Base-by-base conservation (phyloP, 805 yeast species). In the Danielozyma ontarioensis region DNA sequence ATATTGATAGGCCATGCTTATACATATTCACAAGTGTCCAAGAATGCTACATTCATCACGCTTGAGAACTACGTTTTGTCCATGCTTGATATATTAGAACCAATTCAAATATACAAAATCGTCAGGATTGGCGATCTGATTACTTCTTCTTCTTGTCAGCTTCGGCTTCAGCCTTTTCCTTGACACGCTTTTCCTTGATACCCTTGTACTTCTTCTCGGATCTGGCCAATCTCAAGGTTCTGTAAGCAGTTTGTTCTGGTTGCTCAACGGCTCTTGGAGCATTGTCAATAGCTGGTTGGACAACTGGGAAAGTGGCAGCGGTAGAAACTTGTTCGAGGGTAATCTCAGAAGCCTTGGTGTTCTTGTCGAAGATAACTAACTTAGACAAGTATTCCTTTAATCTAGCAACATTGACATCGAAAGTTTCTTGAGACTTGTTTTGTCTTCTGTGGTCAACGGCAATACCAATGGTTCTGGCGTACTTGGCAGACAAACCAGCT, bases 391-490 rank as follows among this genome's bases (percentile, higher is more conserved):
- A 93, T 72, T 86, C 96, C 76, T 85, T 75, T 70, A 93, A 83
- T 80, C 98, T 87, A 69, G 80, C 85, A 62, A 93, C 97, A 76
- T 93, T 93, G 56, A 78, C 74, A 67, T 90, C 93, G 58, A 88
- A 86, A 63, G 84, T 88, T 78, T 89, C 98, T 59, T 84, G 84
- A 59, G 89, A 81, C 78, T 86, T 89, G 95, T 93, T 93, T 69
- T 83, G 90, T 77, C 98, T 89, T 81, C 98, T 90, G 90, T 86
- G 95, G 79, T 93, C 98, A 64, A 90, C 97, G 58, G 98, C 87
- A 62, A 93, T 86, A 72, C 98, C 98, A 59, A 93, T 71, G 63
- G 97, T 83, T 83, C 95, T 88, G 67, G 98, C 98, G 76, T 86
- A 87, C 71, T 88, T 85, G 42, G 70, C 60, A 53, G 88, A 72